Evolutionary conservation across 371 early-diverging fungal species (phyloP).

Genomic region (Catenaria anguillulae): DNA sequence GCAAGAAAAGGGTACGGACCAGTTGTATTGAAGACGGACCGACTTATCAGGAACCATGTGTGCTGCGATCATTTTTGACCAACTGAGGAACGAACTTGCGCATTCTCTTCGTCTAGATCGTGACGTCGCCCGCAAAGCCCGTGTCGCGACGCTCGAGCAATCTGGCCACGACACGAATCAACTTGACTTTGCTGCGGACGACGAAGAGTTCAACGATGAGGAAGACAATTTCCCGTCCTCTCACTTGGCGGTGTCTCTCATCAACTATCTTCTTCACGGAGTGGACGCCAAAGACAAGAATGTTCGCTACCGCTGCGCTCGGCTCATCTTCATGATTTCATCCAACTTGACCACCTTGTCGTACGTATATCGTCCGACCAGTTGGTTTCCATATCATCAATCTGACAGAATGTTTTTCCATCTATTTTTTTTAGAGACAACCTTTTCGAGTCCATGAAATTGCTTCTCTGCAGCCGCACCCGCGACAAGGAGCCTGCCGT

Average conservation of each 20-base stretch:
- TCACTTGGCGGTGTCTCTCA: not conserved
- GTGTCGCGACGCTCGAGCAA: too few relatives aligned
- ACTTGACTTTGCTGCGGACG: not conserved
- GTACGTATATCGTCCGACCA: too few relatives aligned
- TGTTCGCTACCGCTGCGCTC: not conserved
- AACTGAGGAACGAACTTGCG: too few relatives aligned
- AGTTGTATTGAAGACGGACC: too few relatives aligned
- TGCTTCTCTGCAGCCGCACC: not conserved
- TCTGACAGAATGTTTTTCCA: too few relatives aligned
- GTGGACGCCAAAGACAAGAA: not conserved
- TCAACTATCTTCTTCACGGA: not conserved
- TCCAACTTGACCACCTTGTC: too few relatives aligned
- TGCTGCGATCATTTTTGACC: too few relatives aligned
- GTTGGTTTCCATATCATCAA: too few relatives aligned
- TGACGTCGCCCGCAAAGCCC: too few relatives aligned
- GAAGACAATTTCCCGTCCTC: not conserved
- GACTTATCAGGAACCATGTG: too few relatives aligned
- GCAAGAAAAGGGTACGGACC: constrained; percentile 1
- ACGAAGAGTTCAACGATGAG: not conserved
- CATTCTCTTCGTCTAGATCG: too few relatives aligned
- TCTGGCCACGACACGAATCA: not conserved
- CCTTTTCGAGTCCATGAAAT: not conserved
- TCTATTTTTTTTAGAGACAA: not conserved
- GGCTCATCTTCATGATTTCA: not conserved
- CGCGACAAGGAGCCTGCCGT: constrained; percentile 4